Conservation (phyloP, 345 rosid genomes). For the Rhodomyrtus tomentosa region DNA sequence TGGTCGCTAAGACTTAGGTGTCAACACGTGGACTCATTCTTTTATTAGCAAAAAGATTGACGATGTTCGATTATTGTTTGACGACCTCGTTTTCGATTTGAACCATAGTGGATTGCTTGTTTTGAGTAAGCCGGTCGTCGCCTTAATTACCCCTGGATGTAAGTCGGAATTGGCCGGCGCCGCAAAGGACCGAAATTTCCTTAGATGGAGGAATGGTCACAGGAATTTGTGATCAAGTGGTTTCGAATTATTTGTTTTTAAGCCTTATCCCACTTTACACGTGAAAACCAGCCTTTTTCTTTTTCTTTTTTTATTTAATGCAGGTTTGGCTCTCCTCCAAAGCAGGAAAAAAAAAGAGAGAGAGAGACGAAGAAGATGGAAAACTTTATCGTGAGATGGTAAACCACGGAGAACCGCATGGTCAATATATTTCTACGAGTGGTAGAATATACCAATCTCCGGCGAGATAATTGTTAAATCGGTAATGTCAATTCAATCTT, state of each 20-base stretch:
- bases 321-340: background rate
- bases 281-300: background rate
- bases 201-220: too few species aligned
- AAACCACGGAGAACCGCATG: background rate
- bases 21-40: too few species aligned
- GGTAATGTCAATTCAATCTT: too few species aligned
- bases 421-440: background rate
- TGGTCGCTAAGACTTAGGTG: too few species aligned
- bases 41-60: too few species aligned
- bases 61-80: too few species aligned
- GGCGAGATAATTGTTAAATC: background rate
- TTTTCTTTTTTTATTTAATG: background rate
- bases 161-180: too few species aligned
- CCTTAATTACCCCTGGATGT: too few species aligned
- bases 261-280: background rate
- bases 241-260: background rate
- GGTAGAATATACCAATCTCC: background rate
- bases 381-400: background rate
- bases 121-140: too few species aligned
- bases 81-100: too few species aligned
- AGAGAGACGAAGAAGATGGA: too few species aligned
- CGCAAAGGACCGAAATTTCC: background rate
- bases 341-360: background rate
- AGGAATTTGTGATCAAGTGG: background rate
- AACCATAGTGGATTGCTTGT: too few species aligned